A percentile compares a stretch with the other conserved stretches of the same genome.
phyloP scores from a whole-genome alignment of 768 basidiomycete species.

The Cyclocybe aegerita region DNA sequence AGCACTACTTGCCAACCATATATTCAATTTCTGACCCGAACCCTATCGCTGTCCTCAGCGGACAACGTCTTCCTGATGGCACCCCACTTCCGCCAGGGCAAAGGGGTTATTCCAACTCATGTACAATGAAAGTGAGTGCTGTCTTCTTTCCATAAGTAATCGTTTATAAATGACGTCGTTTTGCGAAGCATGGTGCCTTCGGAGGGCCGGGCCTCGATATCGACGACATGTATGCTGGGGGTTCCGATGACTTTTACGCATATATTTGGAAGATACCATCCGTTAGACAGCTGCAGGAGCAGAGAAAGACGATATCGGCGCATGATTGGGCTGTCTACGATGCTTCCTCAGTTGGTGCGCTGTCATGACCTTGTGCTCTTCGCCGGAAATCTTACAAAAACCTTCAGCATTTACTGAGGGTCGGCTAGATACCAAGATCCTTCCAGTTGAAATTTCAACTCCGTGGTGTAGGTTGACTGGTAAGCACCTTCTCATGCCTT shows the following conservation, averaged over 20 bases:
- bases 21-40: conserved; percentile 65
- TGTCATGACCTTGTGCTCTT: not conserved
- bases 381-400: not conserved
- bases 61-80: conserved; percentile 55
- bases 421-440: conserved; percentile 37
- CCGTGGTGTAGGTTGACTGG: conserved; percentile 64
- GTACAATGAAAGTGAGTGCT: conserved; percentile 72
- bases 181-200: conserved; percentile 69
- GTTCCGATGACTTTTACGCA: conserved; percentile 80
- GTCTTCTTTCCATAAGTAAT: not conserved
- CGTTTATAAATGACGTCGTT: not conserved
- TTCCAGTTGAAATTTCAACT: conserved; percentile 63
- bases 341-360: conserved; percentile 37
- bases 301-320: conserved; percentile 43
- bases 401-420: conserved; percentile 30
- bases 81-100: conserved; percentile 42
- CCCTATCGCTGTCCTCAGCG: conserved; percentile 71
- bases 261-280: conserved; percentile 80
- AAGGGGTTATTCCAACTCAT: conserved; percentile 66
- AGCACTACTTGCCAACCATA: conserved; percentile 74
- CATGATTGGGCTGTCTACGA: conserved; percentile 44
- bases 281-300: conserved; percentile 37
- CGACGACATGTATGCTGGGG: conserved; percentile 67
- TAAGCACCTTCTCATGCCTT: conserved; percentile 15
- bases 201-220: conserved; percentile 54